A percentile compares a stretch with the other conserved stretches of the same genome.
Conservation (phyloP, 1,139 yeast species). For the Hyphopichia burtonii region DNA sequence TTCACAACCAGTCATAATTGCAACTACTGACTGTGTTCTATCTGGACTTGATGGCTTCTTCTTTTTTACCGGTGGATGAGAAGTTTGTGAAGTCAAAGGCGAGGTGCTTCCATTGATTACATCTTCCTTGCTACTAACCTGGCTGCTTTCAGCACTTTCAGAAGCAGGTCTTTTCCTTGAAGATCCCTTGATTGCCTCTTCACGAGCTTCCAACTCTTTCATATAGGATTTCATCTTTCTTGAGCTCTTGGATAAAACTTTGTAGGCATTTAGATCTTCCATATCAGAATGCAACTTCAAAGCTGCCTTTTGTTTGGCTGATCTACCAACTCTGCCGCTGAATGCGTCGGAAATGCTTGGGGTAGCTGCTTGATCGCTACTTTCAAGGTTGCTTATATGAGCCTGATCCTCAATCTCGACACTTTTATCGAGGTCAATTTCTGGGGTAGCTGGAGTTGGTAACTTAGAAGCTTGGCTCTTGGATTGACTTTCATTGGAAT, state of each 20-base stretch:
- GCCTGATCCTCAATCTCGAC: too few relatives aligned
- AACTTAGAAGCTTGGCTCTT: background rate
- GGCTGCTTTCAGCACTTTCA: background rate
- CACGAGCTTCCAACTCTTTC: conserved; percentile 27
- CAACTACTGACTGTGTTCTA: conserved; percentile 24
- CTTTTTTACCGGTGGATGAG: conserved; percentile 1
- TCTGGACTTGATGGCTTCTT: conserved; percentile 8
- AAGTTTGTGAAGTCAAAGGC: background rate
- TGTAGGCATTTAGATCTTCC: conserved; percentile 63
- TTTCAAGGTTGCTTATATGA: background rate
- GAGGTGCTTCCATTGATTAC: background rate
- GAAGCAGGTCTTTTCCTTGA: conserved; percentile 3
- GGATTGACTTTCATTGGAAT: background rate
- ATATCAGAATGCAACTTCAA: conserved; percentile 66
- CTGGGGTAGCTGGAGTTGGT: background rate
- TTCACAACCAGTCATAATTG: conserved; percentile 67
- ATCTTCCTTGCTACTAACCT: background rate
- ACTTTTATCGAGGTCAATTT: background rate
- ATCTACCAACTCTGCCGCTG: conserved; percentile 25
- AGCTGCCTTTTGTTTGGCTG: conserved; percentile 69
- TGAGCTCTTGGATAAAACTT: conserved; percentile 42
- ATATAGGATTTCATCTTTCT: conserved; percentile 39
- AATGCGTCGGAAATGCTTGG: background rate
- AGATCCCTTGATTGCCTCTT: conserved; percentile 1
- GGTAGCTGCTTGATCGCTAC: background rate